phyloP scores from a whole-genome alignment of 192 early-diverging fungal species.

The Coemansia sp. region DNA sequence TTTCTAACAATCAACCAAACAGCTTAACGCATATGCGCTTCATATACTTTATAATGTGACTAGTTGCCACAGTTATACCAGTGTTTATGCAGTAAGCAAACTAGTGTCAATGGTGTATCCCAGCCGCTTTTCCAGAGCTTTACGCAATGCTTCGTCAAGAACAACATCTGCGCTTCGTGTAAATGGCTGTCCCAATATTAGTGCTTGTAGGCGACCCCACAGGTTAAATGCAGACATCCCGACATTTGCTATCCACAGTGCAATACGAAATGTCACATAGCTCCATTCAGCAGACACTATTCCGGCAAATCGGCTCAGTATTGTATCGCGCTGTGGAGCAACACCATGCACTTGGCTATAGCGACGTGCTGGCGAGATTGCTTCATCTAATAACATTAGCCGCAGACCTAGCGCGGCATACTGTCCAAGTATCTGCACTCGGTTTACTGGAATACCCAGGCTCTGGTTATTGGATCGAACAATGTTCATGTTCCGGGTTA shows the following conservation, averaged over 20 bases:
- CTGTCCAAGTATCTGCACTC: slow-evolving; percentile 80
- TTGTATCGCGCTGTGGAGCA: slow-evolving; percentile 12
- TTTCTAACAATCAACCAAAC: no score
- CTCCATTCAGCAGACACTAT: slow-evolving; percentile 37
- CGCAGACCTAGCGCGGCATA: slow-evolving; percentile 66
- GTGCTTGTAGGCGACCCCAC: slow-evolving; percentile 19
- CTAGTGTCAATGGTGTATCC: slow-evolving; percentile 77
- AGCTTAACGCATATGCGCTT: no score
- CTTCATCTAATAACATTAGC: slow-evolving; percentile 47
- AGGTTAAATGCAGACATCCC: slow-evolving; percentile 41
- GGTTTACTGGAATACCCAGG: slow-evolving; percentile 83
- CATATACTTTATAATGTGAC: no score
- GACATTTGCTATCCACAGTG: slow-evolving; percentile 48
- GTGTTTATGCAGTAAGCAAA: slow-evolving; percentile 68
- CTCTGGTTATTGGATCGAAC: slow-evolving; percentile 82
- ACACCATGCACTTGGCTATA: slow-evolving; percentile 21
- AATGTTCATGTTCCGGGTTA: slow-evolving; percentile 86
- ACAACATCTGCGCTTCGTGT: slow-evolving; percentile 68
- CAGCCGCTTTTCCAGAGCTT: slow-evolving; percentile 67
- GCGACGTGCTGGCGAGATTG: slow-evolving; percentile 14
- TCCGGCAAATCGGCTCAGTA: slow-evolving; percentile 8
- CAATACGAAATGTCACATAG: slow-evolving; percentile 40
- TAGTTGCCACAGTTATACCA: no score
- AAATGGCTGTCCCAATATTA: slow-evolving; percentile 19
- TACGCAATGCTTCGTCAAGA: slow-evolving; percentile 70